phyloP scores from a whole-genome alignment of 1,284 basidiomycete species.

The Fomitopsis palustris region DNA sequence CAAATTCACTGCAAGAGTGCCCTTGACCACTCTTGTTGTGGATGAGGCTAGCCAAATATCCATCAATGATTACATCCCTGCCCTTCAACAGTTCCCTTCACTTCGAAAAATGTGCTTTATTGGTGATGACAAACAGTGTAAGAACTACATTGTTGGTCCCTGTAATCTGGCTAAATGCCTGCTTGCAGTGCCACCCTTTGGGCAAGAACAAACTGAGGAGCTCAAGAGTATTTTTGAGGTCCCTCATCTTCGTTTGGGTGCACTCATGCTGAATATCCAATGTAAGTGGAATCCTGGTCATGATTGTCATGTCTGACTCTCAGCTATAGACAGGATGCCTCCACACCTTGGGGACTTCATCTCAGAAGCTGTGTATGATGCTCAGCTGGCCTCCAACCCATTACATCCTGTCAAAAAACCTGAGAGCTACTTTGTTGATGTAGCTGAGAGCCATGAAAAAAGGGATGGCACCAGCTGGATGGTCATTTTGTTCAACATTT shows the following conservation, averaged over 20 bases:
- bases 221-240: slow-evolving; percentile 46
- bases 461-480: slow-evolving; percentile 38
- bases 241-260: slow-evolving; percentile 30
- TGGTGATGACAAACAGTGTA: slow-evolving; percentile 75
- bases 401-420: slow-evolving; percentile 27
- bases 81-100: slow-evolving; percentile 41
- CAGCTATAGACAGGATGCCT: slow-evolving; percentile 66
- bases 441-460: slow-evolving; percentile 37
- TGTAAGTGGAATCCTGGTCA: slow-evolving; percentile 30
- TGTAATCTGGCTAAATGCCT: slow-evolving; percentile 1
- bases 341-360: slow-evolving; percentile 71
- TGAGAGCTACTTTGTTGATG: slow-evolving; percentile 40
- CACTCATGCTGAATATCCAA: slow-evolving; percentile 38
- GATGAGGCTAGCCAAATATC: slow-evolving; percentile 45
- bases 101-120: slow-evolving; percentile 67
- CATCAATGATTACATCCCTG: slow-evolving; percentile 50
- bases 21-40: slow-evolving; percentile 34
- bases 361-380: slow-evolving; percentile 59
- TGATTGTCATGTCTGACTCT: slow-evolving; percentile 1
- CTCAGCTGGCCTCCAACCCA: slow-evolving; percentile 35
- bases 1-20: slow-evolving; percentile 30
- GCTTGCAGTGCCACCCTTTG: slow-evolving; percentile 44
- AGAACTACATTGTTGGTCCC: slow-evolving; percentile 13
- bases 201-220: slow-evolving; percentile 36
- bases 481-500: slow-evolving; percentile 28